Evolutionary conservation across 768 basidiomycete species (phyloP).

Genomic region (Pisolithus tinctorius): DNA sequence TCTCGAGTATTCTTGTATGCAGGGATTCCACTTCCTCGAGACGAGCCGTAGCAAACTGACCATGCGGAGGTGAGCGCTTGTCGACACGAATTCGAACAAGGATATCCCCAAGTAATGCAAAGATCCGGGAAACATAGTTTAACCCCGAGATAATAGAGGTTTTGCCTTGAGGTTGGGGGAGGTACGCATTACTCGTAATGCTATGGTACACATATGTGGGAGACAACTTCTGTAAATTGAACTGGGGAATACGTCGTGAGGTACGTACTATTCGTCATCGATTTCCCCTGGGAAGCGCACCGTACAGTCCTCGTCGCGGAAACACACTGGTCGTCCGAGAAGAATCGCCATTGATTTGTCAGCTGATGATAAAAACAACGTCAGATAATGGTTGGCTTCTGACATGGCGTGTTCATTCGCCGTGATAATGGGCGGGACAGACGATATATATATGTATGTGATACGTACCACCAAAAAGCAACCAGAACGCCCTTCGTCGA

Average conservation of each 20-base stretch:
- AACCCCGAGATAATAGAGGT: conserved; percentile 82
- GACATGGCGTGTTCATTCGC: too few relatives aligned
- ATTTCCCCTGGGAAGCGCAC: conserved; percentile 83
- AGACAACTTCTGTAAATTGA: conserved; percentile 5
- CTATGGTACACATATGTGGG: conserved; percentile 25
- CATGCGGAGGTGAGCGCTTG: conserved; percentile 79
- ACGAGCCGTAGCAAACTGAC: conserved; percentile 77
- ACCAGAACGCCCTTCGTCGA: conserved; percentile 81
- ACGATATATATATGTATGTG: conserved; percentile 1
- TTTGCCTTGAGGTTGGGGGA: conserved; percentile 83
- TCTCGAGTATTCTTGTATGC: conserved; percentile 66
- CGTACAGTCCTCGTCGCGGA: conserved; percentile 88
- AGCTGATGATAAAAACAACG: conserved; percentile 35
- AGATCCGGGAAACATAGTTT: conserved; percentile 82
- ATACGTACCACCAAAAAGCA: conserved; percentile 75
- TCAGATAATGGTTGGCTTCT: too few relatives aligned
- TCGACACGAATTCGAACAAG: conserved; percentile 82
- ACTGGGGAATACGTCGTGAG: conserved; percentile 9
- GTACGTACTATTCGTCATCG: conserved; percentile 81
- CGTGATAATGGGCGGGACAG: too few relatives aligned
- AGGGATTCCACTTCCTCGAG: conserved; percentile 81
- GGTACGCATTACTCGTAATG: conserved; percentile 78
- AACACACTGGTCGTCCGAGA: conserved; percentile 75
- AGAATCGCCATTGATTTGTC: conserved; percentile 89
- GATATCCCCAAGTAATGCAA: conserved; percentile 80